Conservation (phyloP, 345 rosid species). For the Melaleuca quinquenervia region DNA sequence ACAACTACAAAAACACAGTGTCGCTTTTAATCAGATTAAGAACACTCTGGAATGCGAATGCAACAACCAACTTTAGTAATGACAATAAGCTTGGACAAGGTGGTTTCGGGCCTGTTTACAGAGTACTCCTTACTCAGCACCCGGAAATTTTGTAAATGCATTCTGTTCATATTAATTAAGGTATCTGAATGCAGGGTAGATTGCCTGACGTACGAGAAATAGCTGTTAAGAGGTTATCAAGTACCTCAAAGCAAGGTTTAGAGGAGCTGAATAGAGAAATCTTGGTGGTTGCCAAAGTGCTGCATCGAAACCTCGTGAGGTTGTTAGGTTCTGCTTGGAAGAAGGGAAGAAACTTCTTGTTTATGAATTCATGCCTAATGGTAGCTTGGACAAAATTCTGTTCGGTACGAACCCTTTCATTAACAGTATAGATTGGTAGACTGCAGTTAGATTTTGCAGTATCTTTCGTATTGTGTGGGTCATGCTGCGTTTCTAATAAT, state of each 20-base stretch:
- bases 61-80: slow-evolving; percentile 21
- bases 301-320: slow-evolving; percentile 28
- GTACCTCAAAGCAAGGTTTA: slow-evolving; percentile 14
- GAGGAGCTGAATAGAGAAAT: slow-evolving; percentile 26
- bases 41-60: slow-evolving; percentile 5
- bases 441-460: too few relatives aligned
- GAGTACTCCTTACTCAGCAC: background rate
- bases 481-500: too few relatives aligned
- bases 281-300: slow-evolving; percentile 13
- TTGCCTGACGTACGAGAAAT: slow-evolving; percentile 9
- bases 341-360: slow-evolving; percentile 30
- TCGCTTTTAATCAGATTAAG: slow-evolving; percentile 16
- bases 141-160: background rate
- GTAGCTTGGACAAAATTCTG: slow-evolving; percentile 24
- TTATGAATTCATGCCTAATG: slow-evolving; percentile 27
- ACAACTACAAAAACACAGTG: background rate
- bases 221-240: slow-evolving; percentile 23
- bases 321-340: slow-evolving; percentile 26
- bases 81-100: slow-evolving; percentile 28
- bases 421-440: too few relatives aligned
- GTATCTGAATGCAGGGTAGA: slow-evolving; percentile 8
- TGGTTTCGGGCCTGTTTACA: slow-evolving; percentile 26
- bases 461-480: too few relatives aligned
- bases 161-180: too few relatives aligned
- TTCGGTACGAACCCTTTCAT: slow-evolving; percentile 7